Percentiles rank a stretch among this genome's conserved stretches.
Conservation (phyloP, 2,329 filamentous ascomycete genomes). For the Diaporthe aspalathi region DNA sequence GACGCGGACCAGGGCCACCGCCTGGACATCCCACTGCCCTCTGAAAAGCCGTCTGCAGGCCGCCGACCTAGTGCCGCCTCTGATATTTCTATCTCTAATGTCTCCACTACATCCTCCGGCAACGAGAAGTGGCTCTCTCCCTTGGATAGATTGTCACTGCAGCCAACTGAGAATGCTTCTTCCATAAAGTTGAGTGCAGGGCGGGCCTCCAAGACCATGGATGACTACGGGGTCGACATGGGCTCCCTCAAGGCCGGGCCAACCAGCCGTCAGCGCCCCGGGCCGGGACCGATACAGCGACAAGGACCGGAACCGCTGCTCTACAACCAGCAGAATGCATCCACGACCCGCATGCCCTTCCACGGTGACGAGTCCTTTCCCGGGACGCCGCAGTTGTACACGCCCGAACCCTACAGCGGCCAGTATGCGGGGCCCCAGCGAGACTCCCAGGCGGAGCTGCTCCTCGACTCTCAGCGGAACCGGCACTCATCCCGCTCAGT, state of each 20-base stretch:
- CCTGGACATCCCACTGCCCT: background rate
- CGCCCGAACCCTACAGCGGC: conserved; percentile 7
- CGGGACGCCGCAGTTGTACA: conserved; percentile 7
- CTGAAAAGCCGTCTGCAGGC: background rate
- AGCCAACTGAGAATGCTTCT: conserved; percentile 14
- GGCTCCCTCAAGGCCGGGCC: conserved; percentile 23
- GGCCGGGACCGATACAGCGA: background rate
- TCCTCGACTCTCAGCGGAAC: background rate
- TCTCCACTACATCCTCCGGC: conserved; percentile 23
- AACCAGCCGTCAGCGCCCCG: background rate
- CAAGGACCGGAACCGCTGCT: conserved; percentile 4
- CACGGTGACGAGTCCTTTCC: conserved; percentile 33
- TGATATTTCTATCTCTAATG: conserved; percentile 10
- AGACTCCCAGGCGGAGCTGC: conserved; percentile 32
- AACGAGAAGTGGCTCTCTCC: conserved; percentile 35
- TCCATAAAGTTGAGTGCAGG: background rate
- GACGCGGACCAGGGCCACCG: background rate
- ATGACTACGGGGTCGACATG: conserved; percentile 25
- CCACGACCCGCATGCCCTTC: conserved; percentile 35
- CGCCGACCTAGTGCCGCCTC: conserved; percentile 17
- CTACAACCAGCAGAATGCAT: conserved; percentile 21
- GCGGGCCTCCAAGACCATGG: conserved; percentile 22
- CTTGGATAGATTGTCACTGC: conserved; percentile 22
- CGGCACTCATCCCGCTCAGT: conserved; percentile 24
- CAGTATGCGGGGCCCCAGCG: background rate